Evolutionary conservation across 140 eudicot species (phyloP).

Genomic region (Oenanthe javanica): DNA sequence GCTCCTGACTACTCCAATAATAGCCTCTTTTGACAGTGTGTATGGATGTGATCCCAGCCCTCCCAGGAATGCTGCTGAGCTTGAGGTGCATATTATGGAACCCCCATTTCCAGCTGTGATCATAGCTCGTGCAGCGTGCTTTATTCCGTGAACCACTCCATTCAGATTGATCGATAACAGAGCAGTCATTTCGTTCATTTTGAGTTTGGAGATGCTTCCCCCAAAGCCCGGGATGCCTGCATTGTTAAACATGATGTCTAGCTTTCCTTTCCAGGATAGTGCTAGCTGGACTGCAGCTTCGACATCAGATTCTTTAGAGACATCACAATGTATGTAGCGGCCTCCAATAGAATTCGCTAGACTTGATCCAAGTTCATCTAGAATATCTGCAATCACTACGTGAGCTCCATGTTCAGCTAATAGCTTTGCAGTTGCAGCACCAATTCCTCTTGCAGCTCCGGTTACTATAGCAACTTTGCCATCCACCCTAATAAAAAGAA

Average conservation of each 20-base stretch:
- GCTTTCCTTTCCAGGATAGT: conserved; percentile 46
- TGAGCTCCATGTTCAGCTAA: conserved; percentile 52
- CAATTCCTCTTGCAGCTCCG: conserved; percentile 72
- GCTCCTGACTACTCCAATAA: conserved; percentile 52
- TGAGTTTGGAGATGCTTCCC: conserved; percentile 42
- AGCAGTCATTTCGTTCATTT: conserved; percentile 33
- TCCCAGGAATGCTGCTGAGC: conserved; percentile 49
- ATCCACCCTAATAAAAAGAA: conserved; percentile 22
- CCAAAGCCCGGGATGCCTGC: conserved; percentile 45
- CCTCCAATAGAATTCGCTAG: conserved; percentile 51
- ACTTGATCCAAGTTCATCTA: conserved; percentile 39
- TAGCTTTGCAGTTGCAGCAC: conserved; percentile 44
- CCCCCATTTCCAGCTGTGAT: conserved; percentile 34
- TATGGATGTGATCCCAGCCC: conserved; percentile 74
- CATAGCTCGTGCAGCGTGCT: conserved; percentile 54
- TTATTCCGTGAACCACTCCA: conserved; percentile 52
- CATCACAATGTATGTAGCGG: conserved; percentile 56
- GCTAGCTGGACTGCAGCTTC: conserved; percentile 48
- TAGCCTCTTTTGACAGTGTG: conserved; percentile 63
- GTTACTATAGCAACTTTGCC: conserved; percentile 60
- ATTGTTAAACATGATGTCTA: conserved; percentile 55
- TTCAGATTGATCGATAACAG: conserved; percentile 33
- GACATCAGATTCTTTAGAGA: conserved; percentile 47
- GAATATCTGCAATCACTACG: conserved; percentile 51
- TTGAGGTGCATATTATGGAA: conserved; percentile 44